Evolutionary conservation across 1,284 basidiomycete species (phyloP).

Genomic region (Heterobasidion occidentale): DNA sequence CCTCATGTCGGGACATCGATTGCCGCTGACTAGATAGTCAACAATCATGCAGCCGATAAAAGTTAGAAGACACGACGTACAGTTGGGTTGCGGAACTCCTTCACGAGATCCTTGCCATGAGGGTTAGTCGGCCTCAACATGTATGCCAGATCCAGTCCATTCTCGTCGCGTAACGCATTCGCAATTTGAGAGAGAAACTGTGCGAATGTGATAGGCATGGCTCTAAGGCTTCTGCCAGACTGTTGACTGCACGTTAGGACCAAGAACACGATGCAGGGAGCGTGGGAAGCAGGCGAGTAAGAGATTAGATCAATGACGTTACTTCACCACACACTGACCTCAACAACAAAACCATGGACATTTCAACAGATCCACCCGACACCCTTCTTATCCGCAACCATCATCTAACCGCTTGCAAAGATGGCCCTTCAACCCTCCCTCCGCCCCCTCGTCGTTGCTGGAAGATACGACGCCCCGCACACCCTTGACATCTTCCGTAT

Average conservation of each 20-base stretch:
- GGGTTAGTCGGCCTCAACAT: constrained; percentile 67
- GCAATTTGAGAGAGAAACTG: constrained; percentile 55
- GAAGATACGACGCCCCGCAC: constrained; percentile 61
- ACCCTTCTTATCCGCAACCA: background rate
- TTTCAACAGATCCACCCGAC: background rate
- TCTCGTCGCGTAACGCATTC: constrained; percentile 50
- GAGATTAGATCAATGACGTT: too few species aligned
- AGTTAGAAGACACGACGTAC: constrained; percentile 24
- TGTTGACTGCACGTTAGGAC: too few species aligned
- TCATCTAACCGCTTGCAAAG: background rate
- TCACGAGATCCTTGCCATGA: constrained; percentile 65
- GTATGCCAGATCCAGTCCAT: constrained; percentile 62
- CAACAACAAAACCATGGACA: too few species aligned
- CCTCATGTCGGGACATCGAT: constrained; percentile 49
- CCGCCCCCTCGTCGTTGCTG: constrained; percentile 64
- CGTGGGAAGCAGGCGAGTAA: too few species aligned
- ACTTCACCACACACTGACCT: too few species aligned
- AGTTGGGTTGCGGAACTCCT: constrained; percentile 61
- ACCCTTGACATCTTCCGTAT: constrained; percentile 79
- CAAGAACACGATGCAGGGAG: too few species aligned
- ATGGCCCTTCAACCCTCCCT: constrained; percentile 86
- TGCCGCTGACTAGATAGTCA: constrained; percentile 29
- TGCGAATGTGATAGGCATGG: constrained; percentile 43
- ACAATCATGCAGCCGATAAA: background rate
- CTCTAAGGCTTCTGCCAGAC: background rate